Percentiles rank a stretch among this genome's conserved stretches.
phyloP scores from a whole-genome alignment of 192 early-diverging fungal genomes.

The Funneliformis mosseae region DNA sequence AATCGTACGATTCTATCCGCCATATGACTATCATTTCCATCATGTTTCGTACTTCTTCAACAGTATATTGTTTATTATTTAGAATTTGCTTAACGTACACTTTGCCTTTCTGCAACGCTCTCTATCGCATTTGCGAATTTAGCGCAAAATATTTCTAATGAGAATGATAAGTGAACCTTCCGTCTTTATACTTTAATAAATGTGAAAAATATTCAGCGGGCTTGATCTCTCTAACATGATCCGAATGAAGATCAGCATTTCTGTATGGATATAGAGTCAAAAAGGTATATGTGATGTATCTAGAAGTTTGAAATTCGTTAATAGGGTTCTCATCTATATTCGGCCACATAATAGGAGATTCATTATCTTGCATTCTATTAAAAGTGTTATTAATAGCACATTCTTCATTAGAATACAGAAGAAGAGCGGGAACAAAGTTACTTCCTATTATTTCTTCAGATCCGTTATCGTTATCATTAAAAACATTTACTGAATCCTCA shows the following conservation, averaged over 20 bases:
- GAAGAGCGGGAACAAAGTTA: not conserved
- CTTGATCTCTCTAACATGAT: constrained; percentile 7
- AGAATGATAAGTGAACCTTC: not conserved
- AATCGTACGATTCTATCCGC: too few relatives aligned
- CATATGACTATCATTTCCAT: too few relatives aligned
- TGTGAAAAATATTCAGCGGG: not conserved
- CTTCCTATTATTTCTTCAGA: not conserved
- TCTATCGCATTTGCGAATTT: constrained; percentile 2
- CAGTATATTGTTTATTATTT: too few relatives aligned
- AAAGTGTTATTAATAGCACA: not conserved
- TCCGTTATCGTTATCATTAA: too few relatives aligned
- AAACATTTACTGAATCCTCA: not conserved
- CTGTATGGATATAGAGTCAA: not conserved
- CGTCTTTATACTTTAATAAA: not conserved
- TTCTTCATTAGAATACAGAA: not conserved
- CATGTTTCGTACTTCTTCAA: too few relatives aligned
- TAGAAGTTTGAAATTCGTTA: not conserved
- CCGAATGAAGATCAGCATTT: not conserved
- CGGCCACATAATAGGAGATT: not conserved
- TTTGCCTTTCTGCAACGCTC: not conserved
- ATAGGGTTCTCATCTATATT: not conserved
- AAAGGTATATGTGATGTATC: not conserved
- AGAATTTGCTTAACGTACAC: not conserved
- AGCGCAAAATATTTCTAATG: not conserved
- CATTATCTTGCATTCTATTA: not conserved